These are phyloP conservation scores for Phialemoniopsis sp. DNA, from an alignment of 2,329 filamentous ascomycete genomes.

Conservation along the genomic window DNA sequence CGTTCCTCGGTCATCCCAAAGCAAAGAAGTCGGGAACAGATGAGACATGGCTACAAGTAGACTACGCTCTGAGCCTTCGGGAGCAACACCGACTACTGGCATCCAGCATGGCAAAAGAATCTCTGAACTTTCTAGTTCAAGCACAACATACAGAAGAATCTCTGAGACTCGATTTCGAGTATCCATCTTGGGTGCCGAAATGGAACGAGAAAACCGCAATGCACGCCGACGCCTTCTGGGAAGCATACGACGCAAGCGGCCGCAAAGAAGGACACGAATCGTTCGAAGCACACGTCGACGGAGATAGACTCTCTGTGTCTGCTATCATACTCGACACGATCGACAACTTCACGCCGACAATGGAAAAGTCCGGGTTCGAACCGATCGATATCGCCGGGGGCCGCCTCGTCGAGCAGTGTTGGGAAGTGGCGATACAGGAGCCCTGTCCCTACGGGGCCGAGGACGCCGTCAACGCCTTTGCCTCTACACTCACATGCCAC, in stretches of 20 bases:
- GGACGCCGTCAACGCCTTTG: too few species aligned
- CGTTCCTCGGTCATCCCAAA: conserved; percentile 9
- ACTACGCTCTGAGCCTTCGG: conserved; percentile 6
- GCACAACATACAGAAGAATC: conserved; percentile 5
- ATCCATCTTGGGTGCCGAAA: conserved; percentile 9
- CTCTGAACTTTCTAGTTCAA: conserved; percentile 5
- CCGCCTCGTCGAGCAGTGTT: too few species aligned
- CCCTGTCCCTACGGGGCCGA: too few species aligned
- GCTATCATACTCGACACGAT: too few species aligned
- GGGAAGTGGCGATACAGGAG: too few species aligned
- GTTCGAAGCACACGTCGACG: neutral
- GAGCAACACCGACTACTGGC: conserved; percentile 7
- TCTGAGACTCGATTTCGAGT: conserved; percentile 4
- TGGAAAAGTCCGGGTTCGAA: neutral
- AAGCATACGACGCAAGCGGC: conserved; percentile 10
- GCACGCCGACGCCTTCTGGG: conserved; percentile 8
- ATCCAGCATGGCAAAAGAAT: too few species aligned
- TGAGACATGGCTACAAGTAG: neutral
- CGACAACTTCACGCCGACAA: neutral
- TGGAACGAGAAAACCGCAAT: conserved; percentile 5
- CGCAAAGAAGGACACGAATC: conserved; percentile 5
- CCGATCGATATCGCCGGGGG: too few species aligned
- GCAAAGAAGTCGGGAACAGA: conserved; percentile 2
- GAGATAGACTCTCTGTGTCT: too few species aligned
- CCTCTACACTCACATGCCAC: too few species aligned